phyloP scores from a whole-genome alignment of 768 basidiomycete species.

The Rhodotorula kratochvilovae region DNA sequence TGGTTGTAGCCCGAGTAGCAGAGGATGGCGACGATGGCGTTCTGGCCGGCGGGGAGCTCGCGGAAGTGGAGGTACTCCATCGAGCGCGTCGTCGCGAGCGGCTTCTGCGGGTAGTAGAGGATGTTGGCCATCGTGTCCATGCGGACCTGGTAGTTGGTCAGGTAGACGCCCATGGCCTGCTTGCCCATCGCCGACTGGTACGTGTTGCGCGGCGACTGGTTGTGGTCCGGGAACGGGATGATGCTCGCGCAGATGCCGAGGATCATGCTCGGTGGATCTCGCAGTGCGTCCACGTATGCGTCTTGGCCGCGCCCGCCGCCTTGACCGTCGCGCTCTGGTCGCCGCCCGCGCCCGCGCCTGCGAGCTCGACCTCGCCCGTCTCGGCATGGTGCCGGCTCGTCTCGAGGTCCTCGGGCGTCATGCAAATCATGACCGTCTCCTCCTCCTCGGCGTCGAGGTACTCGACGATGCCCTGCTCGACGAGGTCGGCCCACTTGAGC shows the following conservation, averaged over 20 bases:
- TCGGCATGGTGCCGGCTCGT: slow-evolving; percentile 61
- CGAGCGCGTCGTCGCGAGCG: slow-evolving; percentile 93
- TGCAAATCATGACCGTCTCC: slow-evolving; percentile 98
- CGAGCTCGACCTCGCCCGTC: slow-evolving; percentile 50
- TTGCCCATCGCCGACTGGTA: slow-evolving; percentile 99
- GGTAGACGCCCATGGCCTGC: slow-evolving; percentile 98
- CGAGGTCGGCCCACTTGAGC: slow-evolving; percentile 76
- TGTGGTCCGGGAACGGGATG: slow-evolving; percentile 99
- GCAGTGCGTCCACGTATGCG: slow-evolving; percentile 96
- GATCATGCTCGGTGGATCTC: slow-evolving; percentile 99
- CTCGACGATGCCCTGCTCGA: slow-evolving; percentile 85
- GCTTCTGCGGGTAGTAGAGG: slow-evolving; percentile 98
- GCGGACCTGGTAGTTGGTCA: slow-evolving; percentile 95
- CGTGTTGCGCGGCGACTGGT: slow-evolving; percentile 99
- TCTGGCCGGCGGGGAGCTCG: slow-evolving; percentile 94
- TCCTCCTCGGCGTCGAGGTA: slow-evolving; percentile 97
- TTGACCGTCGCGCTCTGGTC: slow-evolving; percentile 87
- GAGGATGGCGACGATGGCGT: slow-evolving; percentile 94
- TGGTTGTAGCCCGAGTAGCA: slow-evolving; percentile 99
- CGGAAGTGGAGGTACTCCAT: slow-evolving; percentile 99
- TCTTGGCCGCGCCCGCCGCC: slow-evolving; percentile 60
- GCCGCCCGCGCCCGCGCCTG: slow-evolving; percentile 57
- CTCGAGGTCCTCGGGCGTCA: slow-evolving; percentile 94
- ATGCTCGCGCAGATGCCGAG: slow-evolving; percentile 97
- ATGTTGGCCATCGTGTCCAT: slow-evolving; percentile 99